Evolutionary conservation across 352 stramenopile species (phyloP).

Genomic region (Globisporangium perplexum): DNA sequence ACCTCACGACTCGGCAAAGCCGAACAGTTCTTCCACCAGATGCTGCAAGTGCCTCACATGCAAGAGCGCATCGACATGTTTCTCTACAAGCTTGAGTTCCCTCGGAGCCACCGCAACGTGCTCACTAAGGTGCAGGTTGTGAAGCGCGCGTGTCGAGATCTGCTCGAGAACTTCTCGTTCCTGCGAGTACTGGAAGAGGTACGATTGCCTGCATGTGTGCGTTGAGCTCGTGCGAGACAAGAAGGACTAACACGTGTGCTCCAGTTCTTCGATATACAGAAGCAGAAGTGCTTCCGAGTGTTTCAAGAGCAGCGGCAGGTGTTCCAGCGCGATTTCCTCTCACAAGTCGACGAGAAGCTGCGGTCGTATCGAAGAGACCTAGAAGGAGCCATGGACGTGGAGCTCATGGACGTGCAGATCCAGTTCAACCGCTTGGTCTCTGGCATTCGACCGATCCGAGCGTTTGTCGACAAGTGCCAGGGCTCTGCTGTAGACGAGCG

Average conservation of each 20-base stretch:
- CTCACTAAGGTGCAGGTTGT: conserved; percentile 44
- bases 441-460: conserved; percentile 34
- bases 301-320: conserved; percentile 21
- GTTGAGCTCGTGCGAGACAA: neutral
- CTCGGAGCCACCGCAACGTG: conserved; percentile 29
- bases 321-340: conserved; percentile 34
- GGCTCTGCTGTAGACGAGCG: conserved; percentile 15
- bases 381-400: conserved; percentile 38
- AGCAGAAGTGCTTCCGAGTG: conserved; percentile 25
- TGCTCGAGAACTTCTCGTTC: conserved; percentile 70
- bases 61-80: conserved; percentile 67
- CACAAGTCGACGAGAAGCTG: conserved; percentile 44
- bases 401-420: conserved; percentile 58
- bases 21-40: conserved; percentile 62
- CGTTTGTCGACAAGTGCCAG: conserved; percentile 32
- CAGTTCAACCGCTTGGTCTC: conserved; percentile 52
- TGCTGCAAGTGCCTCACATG: conserved; percentile 58
- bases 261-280: conserved; percentile 45
- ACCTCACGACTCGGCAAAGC: conserved; percentile 52
- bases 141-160: conserved; percentile 55
- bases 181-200: conserved; percentile 43
- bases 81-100: conserved; percentile 72
- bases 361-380: conserved; percentile 53
- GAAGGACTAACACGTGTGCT: neutral
- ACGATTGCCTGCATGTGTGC: neutral